Evolutionary conservation across 108 stramenopile species (phyloP), one percentile per base, ranked within the genome.

Genomic region (Heterococcus sp.): DNA sequence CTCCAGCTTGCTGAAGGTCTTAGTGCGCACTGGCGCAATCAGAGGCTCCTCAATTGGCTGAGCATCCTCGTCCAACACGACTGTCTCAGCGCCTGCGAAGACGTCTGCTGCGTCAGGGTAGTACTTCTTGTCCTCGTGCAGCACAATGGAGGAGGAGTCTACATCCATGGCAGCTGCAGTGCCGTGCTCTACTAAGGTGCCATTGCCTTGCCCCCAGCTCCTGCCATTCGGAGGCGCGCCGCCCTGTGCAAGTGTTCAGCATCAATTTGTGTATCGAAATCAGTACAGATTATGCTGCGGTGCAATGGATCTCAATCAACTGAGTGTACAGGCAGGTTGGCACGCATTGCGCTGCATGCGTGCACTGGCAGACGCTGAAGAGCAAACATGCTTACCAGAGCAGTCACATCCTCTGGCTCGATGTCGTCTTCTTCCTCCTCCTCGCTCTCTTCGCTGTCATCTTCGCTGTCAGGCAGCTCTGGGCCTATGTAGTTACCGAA

Each of bases 401-500:
- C n/a, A n/a, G n/a, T n/a, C n/a, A n/a, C n/a, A n/a, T 75, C 81
- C 69, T 68, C 71, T 28, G 38, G 69, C 37, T 68, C 70, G 3
- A 28, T 74, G 4, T n/a, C n/a, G n/a, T n/a, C n/a, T n/a, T 82
- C 82, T 37, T 83, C 82, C 3, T 85, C 84, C 2, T 84, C 87
- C 65, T 85, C 86, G 1, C 87, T 87, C 3, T 85, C 86, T 1
- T 79, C 77, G 2, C 85, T 87, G 33, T 92, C 88, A 31, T 88
- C 93, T 38, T 74, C 75, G 74, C 73, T 85, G 64, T 79, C 84
- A 74, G 95, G 96, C 46, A 95, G 85, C 68, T 97, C 96, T 21
- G 96, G 95, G n/a, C 98, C 98, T 80, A 99, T 94, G 90, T 98
- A 97, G 84, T 99, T 99, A 58, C 98, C 98, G 79, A 99, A 99